Evolutionary conservation across 306 rosid genomes (phyloP).

Genomic region (Citrullus amarus): DNA sequence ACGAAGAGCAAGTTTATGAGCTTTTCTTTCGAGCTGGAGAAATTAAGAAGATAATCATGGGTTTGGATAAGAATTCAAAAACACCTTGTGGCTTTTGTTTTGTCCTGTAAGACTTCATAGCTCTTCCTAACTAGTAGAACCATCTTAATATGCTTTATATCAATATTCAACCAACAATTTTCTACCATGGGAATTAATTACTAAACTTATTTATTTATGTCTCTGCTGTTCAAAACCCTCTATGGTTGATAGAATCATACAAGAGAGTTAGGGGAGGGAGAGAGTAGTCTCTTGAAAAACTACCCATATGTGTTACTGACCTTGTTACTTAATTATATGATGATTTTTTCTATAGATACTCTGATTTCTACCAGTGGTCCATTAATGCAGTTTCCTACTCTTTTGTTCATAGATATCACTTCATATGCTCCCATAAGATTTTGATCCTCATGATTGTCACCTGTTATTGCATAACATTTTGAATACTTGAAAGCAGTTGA

Average conservation of each 20-base stretch:
- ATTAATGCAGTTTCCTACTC: background rate
- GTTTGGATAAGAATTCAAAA: slow-evolving; percentile 91
- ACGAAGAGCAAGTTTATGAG: slow-evolving; percentile 91
- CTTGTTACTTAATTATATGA: background rate
- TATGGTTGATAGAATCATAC: background rate
- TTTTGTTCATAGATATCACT: background rate
- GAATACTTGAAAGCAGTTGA: background rate
- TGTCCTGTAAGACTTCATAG: slow-evolving; percentile 43
- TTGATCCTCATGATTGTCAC: background rate
- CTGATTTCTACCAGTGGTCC: background rate
- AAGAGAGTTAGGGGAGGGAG: background rate
- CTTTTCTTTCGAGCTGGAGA: slow-evolving; percentile 90
- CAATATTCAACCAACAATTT: background rate
- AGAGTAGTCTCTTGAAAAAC: background rate
- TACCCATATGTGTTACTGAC: background rate
- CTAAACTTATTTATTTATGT: background rate
- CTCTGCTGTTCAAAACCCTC: background rate
- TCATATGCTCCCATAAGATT: background rate
- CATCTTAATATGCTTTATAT: background rate
- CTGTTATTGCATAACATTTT: background rate
- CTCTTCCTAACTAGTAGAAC: background rate
- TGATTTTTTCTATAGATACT: background rate
- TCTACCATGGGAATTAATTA: background rate
- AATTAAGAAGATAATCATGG: slow-evolving; percentile 91
- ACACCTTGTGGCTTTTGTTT: slow-evolving; percentile 95